Conservation (phyloP, 1,284 basidiomycete genomes). For the Ceratobasidium sp. region DNA sequence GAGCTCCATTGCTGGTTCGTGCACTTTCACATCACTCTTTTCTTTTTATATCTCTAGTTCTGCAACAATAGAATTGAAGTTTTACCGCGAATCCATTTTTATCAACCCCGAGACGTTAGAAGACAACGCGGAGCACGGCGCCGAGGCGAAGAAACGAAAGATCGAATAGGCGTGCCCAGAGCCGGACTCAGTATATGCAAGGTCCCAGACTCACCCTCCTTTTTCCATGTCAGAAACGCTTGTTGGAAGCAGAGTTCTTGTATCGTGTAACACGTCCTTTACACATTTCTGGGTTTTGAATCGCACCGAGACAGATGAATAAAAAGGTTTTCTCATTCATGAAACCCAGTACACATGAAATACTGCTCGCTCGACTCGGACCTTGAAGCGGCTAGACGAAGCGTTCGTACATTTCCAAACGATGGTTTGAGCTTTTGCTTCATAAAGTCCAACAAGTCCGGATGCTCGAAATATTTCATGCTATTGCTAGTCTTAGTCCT, state of each 20-base stretch:
- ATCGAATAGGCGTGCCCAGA: neutral
- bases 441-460: conserved; percentile 70
- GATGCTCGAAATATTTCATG: conserved; percentile 81
- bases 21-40: neutral
- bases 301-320: no score
- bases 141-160: neutral
- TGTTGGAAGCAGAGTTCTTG: no score
- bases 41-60: neutral
- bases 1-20: conserved; percentile 25
- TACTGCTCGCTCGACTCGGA: conserved; percentile 77
- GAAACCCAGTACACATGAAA: conserved; percentile 68
- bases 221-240: no score
- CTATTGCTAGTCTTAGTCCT: conserved; percentile 58
- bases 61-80: conserved; percentile 45
- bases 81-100: conserved; percentile 47
- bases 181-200: no score
- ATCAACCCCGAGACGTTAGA: neutral
- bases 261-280: no score
- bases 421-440: conserved; percentile 65
- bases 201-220: no score
- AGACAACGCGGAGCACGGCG: neutral
- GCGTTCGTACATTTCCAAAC: conserved; percentile 64
- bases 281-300: no score
- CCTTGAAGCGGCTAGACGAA: conserved; percentile 49
- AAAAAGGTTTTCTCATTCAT: no score